phyloP scores from a whole-genome alignment of 1,139 yeast species.

The Spathaspora jeffriesii region DNA sequence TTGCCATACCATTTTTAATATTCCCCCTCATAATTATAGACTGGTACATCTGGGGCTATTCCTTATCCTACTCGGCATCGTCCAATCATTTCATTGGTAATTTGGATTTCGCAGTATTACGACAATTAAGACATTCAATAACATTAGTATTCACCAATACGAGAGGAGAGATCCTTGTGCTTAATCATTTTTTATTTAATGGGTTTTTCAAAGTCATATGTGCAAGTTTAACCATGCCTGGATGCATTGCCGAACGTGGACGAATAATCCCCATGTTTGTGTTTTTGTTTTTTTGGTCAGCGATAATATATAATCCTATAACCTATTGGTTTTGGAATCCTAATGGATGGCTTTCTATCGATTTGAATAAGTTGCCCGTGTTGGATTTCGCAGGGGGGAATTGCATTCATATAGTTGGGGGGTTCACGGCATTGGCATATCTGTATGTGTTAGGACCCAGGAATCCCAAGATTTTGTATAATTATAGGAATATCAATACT shows the following conservation, averaged over 20 bases:
- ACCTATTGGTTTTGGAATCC: slow-evolving; percentile 69
- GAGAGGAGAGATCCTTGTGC: slow-evolving; percentile 39
- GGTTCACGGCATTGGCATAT: slow-evolving; percentile 60
- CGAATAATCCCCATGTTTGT: slow-evolving; percentile 52
- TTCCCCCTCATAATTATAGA: slow-evolving; percentile 46
- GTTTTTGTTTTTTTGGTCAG: slow-evolving; percentile 56
- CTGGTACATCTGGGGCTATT: slow-evolving; percentile 62
- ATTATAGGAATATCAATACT: slow-evolving; percentile 39
- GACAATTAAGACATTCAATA: slow-evolving; percentile 27
- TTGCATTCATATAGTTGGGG: slow-evolving; percentile 63
- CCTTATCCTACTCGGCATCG: slow-evolving; percentile 48
- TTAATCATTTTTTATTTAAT: slow-evolving; percentile 48
- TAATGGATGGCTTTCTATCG: slow-evolving; percentile 56
- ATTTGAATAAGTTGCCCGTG: slow-evolving; percentile 42
- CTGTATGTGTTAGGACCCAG: slow-evolving; percentile 60
- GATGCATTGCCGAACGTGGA: slow-evolving; percentile 61
- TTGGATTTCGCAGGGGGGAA: slow-evolving; percentile 69
- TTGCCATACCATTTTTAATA: slow-evolving; percentile 48
- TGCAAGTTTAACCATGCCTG: slow-evolving; percentile 56
- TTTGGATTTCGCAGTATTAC: slow-evolving; percentile 42
- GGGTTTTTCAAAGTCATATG: slow-evolving; percentile 55
- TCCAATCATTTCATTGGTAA: slow-evolving; percentile 48
- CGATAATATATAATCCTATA: slow-evolving; percentile 61
- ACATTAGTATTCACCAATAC: slow-evolving; percentile 28
- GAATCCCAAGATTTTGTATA: slow-evolving; percentile 36